A percentile compares a stretch with the other conserved stretches of the same genome.
These are phyloP conservation scores for Terfezia boudieri DNA, from an alignment of 495 filamentous ascomycete species.

Conservation along the genomic window DNA sequence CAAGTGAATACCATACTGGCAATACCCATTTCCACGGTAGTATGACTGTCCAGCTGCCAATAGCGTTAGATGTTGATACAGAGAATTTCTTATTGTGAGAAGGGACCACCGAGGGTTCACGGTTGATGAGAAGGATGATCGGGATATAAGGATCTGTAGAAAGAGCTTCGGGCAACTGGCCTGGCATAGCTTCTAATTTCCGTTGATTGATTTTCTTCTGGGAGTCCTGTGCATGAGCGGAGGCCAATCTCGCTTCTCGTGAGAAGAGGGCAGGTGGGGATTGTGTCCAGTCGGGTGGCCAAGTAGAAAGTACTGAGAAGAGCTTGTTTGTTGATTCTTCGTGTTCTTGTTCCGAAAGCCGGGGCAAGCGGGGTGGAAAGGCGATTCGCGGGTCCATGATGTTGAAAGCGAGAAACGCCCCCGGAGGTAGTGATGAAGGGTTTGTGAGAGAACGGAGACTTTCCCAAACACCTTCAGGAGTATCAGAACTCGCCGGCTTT, in stretches of 20 bases:
- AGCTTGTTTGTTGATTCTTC: constrained; percentile 23
- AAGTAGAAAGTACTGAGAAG: constrained; percentile 35
- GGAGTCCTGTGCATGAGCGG: constrained; percentile 36
- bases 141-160: constrained; percentile 63
- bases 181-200: constrained; percentile 42
- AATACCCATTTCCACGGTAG: constrained; percentile 80
- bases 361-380: constrained; percentile 37
- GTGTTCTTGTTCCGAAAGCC: constrained; percentile 24
- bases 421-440: constrained; percentile 48
- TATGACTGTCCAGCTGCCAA: constrained; percentile 60
- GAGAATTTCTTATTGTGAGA: neutral
- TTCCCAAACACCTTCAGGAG: constrained; percentile 35
- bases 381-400: constrained; percentile 59
- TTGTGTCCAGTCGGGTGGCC: constrained; percentile 42
- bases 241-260: constrained; percentile 36
- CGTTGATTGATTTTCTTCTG: constrained; percentile 78
- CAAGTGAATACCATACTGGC: constrained; percentile 66
- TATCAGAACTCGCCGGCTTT: constrained; percentile 15
- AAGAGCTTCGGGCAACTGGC: constrained; percentile 34
- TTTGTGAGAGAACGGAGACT: constrained; percentile 50
- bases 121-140: constrained; percentile 43
- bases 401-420: constrained; percentile 48
- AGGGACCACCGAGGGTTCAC: neutral
- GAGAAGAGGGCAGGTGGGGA: constrained; percentile 41
- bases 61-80: constrained; percentile 17